Base-by-base conservation (phyloP, 345 rosid genomes). In the Populus deltoides region DNA sequence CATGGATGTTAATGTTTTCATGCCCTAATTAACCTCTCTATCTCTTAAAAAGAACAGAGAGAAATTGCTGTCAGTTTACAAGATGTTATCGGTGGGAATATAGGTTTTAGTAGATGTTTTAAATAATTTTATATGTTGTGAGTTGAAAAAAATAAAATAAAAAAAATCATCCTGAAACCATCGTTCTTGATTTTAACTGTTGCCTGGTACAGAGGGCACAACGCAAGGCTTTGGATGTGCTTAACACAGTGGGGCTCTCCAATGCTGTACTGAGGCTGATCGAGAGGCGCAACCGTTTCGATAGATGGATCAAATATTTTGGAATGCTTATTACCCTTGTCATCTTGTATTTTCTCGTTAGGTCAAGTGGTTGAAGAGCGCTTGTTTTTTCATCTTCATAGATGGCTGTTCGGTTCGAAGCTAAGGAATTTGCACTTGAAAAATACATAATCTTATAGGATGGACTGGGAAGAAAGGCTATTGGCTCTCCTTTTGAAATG, bases 241-340 rank as follows among this genome's bases (percentile, higher is more conserved):
- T 92, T 10, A 93, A 93, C 85, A 96, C 97, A 0, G 94, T 93
- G 68, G 99, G 99, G 65, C 97, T 91, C 61, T 93, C 99, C 66
- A 96, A 88, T 78, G 90, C 97, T 0, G 95, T 93, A 24, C 74
- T 96, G 89, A 92, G 95, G 86, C 92, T 96, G 62, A 88, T 96
- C 20, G 98, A 93, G 87, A 89, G 94, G 90, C 90, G 99, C 73
- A 93, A 88, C 82, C 99, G 95, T 66, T 89, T 92, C 5, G 99
- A 96, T 76, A 88, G 77, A 1, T 88, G 90, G 97, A 93, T 96
- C 87, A 96, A 96, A 81, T 96, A 96, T 11, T 78, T 80, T 0
- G 98, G 99, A 72, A 96, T 93, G 97, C 75, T 86, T 22, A 77
- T 82, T 59, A 92, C 98, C 4, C 39, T 90, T 33, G 70, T 90